Percentiles rank a stretch among this genome's conserved stretches.
Evolutionary conservation across 139 green algal genomes (phyloP).

Genomic region (Pycnococcus provasolii): DNA sequence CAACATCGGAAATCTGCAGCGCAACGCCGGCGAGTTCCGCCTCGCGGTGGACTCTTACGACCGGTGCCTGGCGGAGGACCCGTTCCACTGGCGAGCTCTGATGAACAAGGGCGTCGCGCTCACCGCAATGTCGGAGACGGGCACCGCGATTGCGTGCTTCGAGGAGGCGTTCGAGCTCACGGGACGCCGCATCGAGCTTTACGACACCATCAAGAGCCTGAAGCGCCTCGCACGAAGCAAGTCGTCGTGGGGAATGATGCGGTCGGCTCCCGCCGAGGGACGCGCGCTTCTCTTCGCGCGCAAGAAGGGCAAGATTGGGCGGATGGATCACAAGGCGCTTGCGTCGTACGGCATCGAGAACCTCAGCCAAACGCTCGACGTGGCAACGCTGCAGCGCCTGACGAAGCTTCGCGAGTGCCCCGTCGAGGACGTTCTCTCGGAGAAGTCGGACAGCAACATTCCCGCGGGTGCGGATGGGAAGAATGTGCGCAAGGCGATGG

Average conservation of each 20-base stretch:
- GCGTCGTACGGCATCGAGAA: constrained; percentile 10
- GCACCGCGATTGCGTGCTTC: constrained; percentile 34
- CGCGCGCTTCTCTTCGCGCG: not conserved
- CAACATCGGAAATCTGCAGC: constrained; percentile 48
- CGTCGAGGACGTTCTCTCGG: not conserved
- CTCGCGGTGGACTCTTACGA: constrained; percentile 41
- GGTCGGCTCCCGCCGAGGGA: not conserved
- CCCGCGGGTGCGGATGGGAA: constrained; percentile 12
- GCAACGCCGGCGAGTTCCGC: constrained; percentile 39
- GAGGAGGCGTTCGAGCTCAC: constrained; percentile 23
- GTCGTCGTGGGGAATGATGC: constrained; percentile 9
- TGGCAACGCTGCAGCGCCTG: constrained; percentile 22
- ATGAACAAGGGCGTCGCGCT: constrained; percentile 54
- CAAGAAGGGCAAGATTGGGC: constrained; percentile 1
- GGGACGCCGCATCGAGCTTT: constrained; percentile 30
- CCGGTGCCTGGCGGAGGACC: constrained; percentile 33
- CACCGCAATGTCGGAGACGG: constrained; percentile 28
- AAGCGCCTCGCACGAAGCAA: constrained; percentile 25
- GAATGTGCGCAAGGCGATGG: constrained; percentile 36
- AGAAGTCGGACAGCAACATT: not conserved
- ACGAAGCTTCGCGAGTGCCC: not conserved
- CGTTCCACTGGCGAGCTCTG: constrained; percentile 42
- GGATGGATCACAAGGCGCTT: constrained; percentile 15
- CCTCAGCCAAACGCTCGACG: constrained; percentile 16
- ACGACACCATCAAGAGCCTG: constrained; percentile 31